Evolutionary conservation across 1,284 basidiomycete species (phyloP), one percentile per base, ranked within the genome.

Genomic region (Leccinum variabile): DNA sequence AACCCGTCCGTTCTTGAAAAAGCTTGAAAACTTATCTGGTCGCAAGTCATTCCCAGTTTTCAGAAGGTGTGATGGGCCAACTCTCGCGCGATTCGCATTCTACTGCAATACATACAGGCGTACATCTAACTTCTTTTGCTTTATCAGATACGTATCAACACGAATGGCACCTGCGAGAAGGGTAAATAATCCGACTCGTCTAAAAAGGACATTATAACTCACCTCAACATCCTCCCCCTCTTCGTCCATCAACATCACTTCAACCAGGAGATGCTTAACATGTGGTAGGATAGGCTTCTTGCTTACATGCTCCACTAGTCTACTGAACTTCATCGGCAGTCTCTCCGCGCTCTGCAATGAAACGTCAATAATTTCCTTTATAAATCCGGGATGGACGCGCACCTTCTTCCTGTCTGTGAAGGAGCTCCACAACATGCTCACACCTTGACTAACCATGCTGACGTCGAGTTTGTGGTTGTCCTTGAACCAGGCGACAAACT

Each of bases 361-460:
- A 41, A 28, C 25, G 37, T 71, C 46, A 63, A 66, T 32, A 61
- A 22, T 18, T 22, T 59, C 13, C 13, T 11, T 11, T 33, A 22
- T 6, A 14, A 18, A 5, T 11, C 5, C 16, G 50, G 30, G 25
- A 5, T 37, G 13, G 28, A 52, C 32, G 60, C 74, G 13, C 57
- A 89, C 91, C 89, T 97, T 98, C 81, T 94, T 94, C 80, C 90
- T 91, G 57, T 89, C 89, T 61, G 94, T 85, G 76, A 96, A 98
- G 41, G 91, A 88, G 66, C 94, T 97, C 93, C 95, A 99, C 41
- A 99, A 82, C 96, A 99, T 97, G 70, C 94, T 97, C 37, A 98
- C 95, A 57, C 95, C 96, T 75, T 95, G 92, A 70, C 93, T 96
- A 65, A 98, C 91, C 97, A 99, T 99, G 65, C 88, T 90, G 63